A percentile compares a stretch with the other conserved stretches of the same genome.
Evolutionary conservation across 2,329 filamentous ascomycete genomes (phyloP).

Genomic region (Colletotrichum sp.): DNA sequence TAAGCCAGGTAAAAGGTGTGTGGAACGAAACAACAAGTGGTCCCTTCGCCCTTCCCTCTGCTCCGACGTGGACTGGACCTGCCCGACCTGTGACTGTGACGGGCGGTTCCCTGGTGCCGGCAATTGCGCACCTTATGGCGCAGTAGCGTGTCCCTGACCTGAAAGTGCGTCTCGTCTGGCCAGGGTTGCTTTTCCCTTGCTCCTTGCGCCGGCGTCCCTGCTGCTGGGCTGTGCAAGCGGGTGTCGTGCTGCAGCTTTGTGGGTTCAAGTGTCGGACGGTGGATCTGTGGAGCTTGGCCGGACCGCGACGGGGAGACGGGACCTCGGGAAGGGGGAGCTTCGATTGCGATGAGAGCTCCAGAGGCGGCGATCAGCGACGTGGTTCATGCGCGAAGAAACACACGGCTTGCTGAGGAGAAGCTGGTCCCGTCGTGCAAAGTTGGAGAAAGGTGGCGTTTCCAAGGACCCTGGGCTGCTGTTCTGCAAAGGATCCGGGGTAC

Average conservation of each 20-base stretch:
- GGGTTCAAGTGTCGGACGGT: conserved; percentile 1
- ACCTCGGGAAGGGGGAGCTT: neutral
- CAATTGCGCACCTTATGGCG: neutral
- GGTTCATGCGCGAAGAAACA: neutral
- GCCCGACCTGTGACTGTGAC: neutral
- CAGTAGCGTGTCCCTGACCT: neutral
- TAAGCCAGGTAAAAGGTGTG: neutral
- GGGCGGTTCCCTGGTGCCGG: neutral
- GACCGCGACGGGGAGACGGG: neutral
- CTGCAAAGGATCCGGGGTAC: neutral
- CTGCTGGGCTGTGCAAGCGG: conserved; percentile 3
- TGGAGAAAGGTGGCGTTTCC: neutral
- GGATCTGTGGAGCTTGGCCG: conserved; percentile 10
- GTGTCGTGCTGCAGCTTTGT: neutral
- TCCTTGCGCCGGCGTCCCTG: neutral
- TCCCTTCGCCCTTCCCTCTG: neutral
- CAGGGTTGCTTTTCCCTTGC: conserved; percentile 3
- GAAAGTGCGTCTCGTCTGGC: neutral
- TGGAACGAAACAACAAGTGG: neutral
- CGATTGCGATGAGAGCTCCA: neutral
- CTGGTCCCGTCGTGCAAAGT: neutral
- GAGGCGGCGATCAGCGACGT: neutral
- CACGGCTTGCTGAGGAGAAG: neutral
- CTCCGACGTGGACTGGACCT: neutral
- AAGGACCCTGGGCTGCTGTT: neutral